Percentiles rank a stretch among this genome's conserved stretches.
Conservation (phyloP, 164 flowering plant species). For the Nymphaea thermarum region DNA sequence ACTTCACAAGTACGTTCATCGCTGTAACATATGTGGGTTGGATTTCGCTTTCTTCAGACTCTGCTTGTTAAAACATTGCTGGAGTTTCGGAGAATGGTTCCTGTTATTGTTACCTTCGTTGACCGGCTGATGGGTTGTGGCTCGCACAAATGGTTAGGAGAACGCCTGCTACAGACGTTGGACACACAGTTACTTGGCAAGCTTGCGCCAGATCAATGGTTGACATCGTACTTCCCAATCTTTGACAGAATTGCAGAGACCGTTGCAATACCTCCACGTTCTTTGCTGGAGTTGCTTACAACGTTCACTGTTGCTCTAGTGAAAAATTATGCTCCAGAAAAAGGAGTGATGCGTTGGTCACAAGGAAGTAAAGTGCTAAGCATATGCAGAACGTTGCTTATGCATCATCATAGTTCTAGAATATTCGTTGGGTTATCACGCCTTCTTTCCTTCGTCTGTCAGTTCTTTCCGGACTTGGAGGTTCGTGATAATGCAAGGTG, state of each 20-base stretch:
- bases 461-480: conserved; percentile 89
- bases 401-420: conserved; percentile 71
- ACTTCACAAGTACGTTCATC: not conserved
- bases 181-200: conserved; percentile 66
- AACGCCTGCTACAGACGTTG: conserved; percentile 62
- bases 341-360: conserved; percentile 72
- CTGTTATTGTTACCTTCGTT: conserved; percentile 48
- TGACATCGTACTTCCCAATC: conserved; percentile 70
- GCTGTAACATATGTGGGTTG: not conserved
- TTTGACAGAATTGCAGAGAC: conserved; percentile 71
- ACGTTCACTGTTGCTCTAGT: conserved; percentile 48
- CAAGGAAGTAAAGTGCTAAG: conserved; percentile 81
- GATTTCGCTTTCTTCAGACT: conserved; percentile 31
- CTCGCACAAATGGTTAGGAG: conserved; percentile 75
- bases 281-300: conserved; percentile 56
- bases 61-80: conserved; percentile 49
- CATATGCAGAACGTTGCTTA: conserved; percentile 76
- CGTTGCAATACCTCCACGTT: conserved; percentile 55
- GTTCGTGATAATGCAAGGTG: conserved; percentile 98
- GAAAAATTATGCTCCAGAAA: conserved; percentile 63
- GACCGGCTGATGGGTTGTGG: conserved; percentile 65
- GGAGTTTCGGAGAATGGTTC: conserved; percentile 57
- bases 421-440: conserved; percentile 59
- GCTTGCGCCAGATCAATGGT: conserved; percentile 32
- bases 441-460: conserved; percentile 67